Conservation (phyloP, 2,329 filamentous ascomycete species). For the Escovopsis sp. region DNA sequence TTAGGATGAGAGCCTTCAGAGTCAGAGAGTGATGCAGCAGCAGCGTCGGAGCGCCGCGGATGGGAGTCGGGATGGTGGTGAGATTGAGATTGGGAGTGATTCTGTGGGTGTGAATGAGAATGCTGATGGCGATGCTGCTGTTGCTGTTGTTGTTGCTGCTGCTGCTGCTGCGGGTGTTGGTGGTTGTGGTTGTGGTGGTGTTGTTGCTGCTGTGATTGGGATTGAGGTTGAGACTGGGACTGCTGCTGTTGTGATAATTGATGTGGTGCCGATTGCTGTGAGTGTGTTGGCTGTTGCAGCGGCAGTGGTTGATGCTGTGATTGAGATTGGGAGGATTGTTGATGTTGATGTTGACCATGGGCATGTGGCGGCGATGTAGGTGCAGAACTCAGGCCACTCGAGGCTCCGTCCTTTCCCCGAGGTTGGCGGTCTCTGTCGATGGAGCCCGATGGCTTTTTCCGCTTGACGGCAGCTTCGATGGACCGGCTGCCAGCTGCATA, state of each 20-base stretch:
- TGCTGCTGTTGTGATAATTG: neutral
- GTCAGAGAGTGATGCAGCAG: conserved; percentile 37
- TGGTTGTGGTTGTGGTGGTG: neutral
- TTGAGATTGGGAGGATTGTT: neutral
- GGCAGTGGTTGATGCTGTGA: neutral
- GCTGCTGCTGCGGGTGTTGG: no score
- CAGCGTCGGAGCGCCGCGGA: conserved; percentile 19
- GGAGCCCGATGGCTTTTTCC: conserved; percentile 29
- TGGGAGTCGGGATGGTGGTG: conserved; percentile 17
- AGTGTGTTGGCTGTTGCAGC: neutral
- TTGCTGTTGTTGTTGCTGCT: neutral
- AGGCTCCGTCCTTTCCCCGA: conserved; percentile 32
- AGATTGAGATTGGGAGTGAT: no score
- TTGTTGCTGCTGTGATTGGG: no score
- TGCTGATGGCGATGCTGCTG: neutral
- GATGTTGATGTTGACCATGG: conserved; percentile 5
- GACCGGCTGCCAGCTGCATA: conserved; percentile 19
- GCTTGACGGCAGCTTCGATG: conserved; percentile 25
- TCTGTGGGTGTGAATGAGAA: neutral
- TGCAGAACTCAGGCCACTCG: conserved; percentile 43
- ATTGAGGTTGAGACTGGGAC: neutral
- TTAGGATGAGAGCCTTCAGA: conserved; percentile 35
- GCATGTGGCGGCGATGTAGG: conserved; percentile 37
- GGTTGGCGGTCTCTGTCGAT: conserved; percentile 25
- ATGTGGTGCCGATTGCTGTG: neutral